Evolutionary conservation across 2,329 filamentous ascomycete species (phyloP).

Genomic region (Sporothrix luriei): DNA sequence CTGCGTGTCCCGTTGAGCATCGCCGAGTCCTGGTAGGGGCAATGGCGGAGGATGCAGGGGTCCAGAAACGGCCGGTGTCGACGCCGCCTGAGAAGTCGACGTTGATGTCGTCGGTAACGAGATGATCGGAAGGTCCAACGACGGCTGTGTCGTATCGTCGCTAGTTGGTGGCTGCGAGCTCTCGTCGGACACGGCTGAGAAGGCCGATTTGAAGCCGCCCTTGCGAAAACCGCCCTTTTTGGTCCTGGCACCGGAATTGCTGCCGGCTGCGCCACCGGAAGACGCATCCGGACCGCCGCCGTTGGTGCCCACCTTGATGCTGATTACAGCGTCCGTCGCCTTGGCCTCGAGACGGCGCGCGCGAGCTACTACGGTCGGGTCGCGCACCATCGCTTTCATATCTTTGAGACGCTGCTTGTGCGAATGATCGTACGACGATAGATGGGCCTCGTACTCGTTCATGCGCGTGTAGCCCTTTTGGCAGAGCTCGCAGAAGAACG

Average conservation of each 20-base stretch:
- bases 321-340: conserved; percentile 65
- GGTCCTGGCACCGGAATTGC: conserved; percentile 48
- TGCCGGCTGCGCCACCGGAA: neutral
- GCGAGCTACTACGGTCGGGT: conserved; percentile 65
- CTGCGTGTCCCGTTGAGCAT: conserved; percentile 26
- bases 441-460: conserved; percentile 94
- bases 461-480: conserved; percentile 92
- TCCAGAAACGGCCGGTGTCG: neutral
- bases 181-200: conserved; percentile 56
- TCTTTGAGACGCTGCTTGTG: conserved; percentile 89
- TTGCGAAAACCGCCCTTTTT: conserved; percentile 82
- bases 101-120: conserved; percentile 25
- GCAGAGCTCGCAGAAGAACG: conserved; percentile 85
- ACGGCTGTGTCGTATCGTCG: conserved; percentile 30
- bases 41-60: neutral
- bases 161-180: conserved; percentile 44
- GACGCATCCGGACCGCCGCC: conserved; percentile 37
- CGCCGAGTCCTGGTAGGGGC: conserved; percentile 1
- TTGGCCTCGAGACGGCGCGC: conserved; percentile 72
- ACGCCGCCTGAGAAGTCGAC: neutral
- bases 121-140: neutral
- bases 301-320: conserved; percentile 60
- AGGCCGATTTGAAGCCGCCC: conserved; percentile 78
- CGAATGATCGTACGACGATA: conserved; percentile 91
- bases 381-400: conserved; percentile 80